Conservation (phyloP, 495 filamentous ascomycete species). For the Aspergillus sclerotiicarbonarius region DNA sequence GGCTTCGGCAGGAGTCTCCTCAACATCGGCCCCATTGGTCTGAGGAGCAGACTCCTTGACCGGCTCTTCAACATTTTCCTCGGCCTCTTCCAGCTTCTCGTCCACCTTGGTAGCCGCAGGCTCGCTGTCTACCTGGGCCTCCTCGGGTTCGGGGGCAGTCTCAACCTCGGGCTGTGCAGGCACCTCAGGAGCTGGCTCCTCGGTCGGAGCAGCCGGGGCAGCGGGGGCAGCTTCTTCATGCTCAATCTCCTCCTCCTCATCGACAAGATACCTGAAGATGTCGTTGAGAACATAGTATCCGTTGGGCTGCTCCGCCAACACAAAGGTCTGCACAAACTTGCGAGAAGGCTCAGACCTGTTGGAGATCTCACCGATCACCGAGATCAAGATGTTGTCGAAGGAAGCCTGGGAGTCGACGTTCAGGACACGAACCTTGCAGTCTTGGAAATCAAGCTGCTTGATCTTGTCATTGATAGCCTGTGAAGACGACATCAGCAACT, state of each 20-base stretch:
- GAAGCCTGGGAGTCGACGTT: constrained; percentile 97
- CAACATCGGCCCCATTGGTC: constrained; percentile 40
- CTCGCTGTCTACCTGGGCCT: constrained; percentile 34
- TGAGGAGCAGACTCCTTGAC: constrained; percentile 34
- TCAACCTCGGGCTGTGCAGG: constrained; percentile 18
- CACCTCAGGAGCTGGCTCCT: constrained; percentile 23
- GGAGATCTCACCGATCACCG: constrained; percentile 96
- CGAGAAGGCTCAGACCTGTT: constrained; percentile 85
- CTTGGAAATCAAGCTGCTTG: constrained; percentile 87
- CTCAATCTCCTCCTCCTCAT: constrained; percentile 67
- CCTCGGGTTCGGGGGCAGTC: constrained; percentile 25
- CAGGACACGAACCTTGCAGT: constrained; percentile 96
- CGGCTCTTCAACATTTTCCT: constrained; percentile 33
- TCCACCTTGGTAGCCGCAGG: constrained; percentile 52
- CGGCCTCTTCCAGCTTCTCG: constrained; percentile 53
- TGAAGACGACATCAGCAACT: constrained; percentile 8
- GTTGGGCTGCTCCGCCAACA: constrained; percentile 91
- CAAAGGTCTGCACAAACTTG: constrained; percentile 98
- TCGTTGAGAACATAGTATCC: constrained; percentile 99
- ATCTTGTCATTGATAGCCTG: constrained; percentile 93
- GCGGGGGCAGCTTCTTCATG: constrained; percentile 54
- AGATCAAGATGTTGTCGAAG: constrained; percentile 87
- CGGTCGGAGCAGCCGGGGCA: constrained; percentile 26
- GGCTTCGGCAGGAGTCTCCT: constrained; percentile 27
- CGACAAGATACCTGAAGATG: constrained; percentile 87